Evolutionary conservation across 495 filamentous ascomycete species (phyloP).

Genomic region (Aspergillus coremiiformis): DNA sequence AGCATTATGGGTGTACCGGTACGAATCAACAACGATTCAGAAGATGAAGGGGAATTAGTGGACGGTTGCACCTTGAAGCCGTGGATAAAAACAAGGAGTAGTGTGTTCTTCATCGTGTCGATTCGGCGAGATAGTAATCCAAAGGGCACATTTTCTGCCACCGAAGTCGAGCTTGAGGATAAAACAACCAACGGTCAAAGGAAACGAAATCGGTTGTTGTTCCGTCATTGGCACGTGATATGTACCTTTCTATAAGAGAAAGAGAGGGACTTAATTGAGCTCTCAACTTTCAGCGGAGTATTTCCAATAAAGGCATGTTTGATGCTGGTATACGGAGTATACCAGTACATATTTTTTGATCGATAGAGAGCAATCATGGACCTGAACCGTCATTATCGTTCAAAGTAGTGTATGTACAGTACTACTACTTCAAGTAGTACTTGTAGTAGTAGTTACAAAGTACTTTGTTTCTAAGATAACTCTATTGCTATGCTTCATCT

Average conservation of each 20-base stretch:
- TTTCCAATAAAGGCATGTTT: too few relatives aligned
- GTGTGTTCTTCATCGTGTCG: conserved; percentile 69
- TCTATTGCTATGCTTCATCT: too few relatives aligned
- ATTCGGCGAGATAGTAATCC: neutral
- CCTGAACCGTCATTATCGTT: too few relatives aligned
- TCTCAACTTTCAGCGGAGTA: too few relatives aligned
- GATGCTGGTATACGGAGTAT: neutral
- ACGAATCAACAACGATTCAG: neutral
- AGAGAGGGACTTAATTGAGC: too few relatives aligned
- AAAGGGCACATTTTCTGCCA: neutral
- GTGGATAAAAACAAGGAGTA: conserved; percentile 90
- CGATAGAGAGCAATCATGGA: too few relatives aligned
- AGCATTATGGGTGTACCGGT: neutral
- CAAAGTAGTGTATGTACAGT: too few relatives aligned
- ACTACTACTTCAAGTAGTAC: too few relatives aligned
- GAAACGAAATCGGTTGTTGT: neutral
- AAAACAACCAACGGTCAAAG: neutral
- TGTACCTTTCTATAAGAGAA: neutral
- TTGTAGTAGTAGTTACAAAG: too few relatives aligned
- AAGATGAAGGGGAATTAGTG: neutral
- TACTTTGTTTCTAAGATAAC: too few relatives aligned
- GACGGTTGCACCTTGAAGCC: conserved; percentile 75
- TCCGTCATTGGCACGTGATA: conserved; percentile 7
- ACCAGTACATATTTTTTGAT: too few relatives aligned
- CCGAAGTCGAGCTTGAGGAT: neutral